phyloP scores from a whole-genome alignment of 176 grass and related monocot species.

The Otatea glauca region DNA sequence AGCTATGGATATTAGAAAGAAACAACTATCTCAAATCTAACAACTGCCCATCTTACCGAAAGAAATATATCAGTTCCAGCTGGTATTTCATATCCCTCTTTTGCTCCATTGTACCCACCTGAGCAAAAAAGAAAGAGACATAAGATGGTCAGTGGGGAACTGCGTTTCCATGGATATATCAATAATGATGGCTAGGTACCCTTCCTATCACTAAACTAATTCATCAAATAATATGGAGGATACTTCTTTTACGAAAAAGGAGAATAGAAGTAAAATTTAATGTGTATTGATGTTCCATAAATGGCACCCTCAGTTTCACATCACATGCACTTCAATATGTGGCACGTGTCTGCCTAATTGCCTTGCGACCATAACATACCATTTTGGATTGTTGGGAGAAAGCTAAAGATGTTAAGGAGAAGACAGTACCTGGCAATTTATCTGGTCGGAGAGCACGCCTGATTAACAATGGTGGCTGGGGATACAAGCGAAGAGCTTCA shows the following conservation, averaged over 20 bases:
- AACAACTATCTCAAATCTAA: conserved; percentile 1
- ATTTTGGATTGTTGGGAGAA: conserved; percentile 26
- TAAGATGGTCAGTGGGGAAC: neutral
- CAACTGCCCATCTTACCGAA: conserved; percentile 64
- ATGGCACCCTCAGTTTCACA: neutral
- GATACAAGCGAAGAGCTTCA: conserved; percentile 92
- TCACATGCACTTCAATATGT: neutral
- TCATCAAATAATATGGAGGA: neutral
- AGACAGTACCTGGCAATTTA: conserved; percentile 80
- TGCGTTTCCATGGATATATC: neutral
- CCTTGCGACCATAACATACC: neutral
- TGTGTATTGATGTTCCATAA: neutral
- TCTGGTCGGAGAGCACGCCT: conserved; percentile 82
- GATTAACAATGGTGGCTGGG: conserved; percentile 91
- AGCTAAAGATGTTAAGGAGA: conserved; percentile 16
- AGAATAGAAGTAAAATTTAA: neutral
- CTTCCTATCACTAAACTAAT: neutral
- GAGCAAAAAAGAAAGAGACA: neutral
- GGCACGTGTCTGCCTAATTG: neutral
- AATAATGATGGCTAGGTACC: neutral
- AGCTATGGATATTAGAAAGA: neutral
- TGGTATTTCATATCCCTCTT: conserved; percentile 95
- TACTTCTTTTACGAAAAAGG: too few species aligned
- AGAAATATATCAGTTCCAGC: conserved; percentile 91
- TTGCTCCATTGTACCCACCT: conserved; percentile 85